Percentiles rank a stretch among this genome's conserved stretches.
These are phyloP conservation scores for Pyrenophora teres DNA, from an alignment of 2,329 filamentous ascomycete species.

Conservation along the genomic window DNA sequence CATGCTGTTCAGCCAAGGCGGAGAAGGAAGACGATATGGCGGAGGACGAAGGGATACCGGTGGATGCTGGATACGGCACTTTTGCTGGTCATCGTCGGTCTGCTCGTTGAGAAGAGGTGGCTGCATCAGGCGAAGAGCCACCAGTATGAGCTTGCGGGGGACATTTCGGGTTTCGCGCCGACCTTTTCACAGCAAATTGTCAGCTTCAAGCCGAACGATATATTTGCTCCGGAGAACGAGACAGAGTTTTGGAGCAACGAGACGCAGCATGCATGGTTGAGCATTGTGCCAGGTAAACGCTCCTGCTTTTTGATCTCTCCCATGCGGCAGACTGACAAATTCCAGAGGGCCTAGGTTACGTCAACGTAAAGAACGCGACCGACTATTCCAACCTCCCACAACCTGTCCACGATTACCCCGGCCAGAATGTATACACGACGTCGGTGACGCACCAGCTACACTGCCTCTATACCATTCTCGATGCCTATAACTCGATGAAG, in stretches of 20 bases:
- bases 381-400: conserved; percentile 35
- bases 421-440: conserved; percentile 38
- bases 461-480: conserved; percentile 41
- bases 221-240: conserved; percentile 38
- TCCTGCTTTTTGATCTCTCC: background rate
- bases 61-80: conserved; percentile 39
- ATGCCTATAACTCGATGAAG: conserved; percentile 39
- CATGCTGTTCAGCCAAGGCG: conserved; percentile 5
- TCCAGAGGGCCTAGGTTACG: conserved; percentile 40
- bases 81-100: conserved; percentile 34
- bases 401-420: conserved; percentile 41
- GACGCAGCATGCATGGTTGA: conserved; percentile 39
- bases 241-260: conserved; percentile 37
- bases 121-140: conserved; percentile 14
- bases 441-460: conserved; percentile 44
- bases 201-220: conserved; percentile 29
- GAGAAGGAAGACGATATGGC: conserved; percentile 19
- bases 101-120: conserved; percentile 36
- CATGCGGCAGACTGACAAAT: background rate
- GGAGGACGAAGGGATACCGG: conserved; percentile 20
- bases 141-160: conserved; percentile 33
- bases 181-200: conserved; percentile 41
- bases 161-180: conserved; percentile 42
- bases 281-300: conserved; percentile 36
- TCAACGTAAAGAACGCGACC: conserved; percentile 29